Evolutionary conservation across 2,329 filamentous ascomycete genomes (phyloP).

Genomic region (Eurotiales sp.): DNA sequence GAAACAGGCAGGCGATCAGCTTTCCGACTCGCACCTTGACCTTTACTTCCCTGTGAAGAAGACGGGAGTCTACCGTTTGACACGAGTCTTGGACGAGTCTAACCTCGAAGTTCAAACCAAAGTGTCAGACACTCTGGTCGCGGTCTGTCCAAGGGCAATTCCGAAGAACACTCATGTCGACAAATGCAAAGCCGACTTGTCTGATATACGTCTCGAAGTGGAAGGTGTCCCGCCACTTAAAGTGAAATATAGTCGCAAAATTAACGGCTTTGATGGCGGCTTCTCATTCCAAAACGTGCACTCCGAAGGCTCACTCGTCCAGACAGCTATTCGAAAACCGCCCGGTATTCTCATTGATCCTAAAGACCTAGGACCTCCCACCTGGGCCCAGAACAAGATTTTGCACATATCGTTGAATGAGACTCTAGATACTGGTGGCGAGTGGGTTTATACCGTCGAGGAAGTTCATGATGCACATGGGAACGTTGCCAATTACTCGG

Average conservation of each 20-base stretch:
- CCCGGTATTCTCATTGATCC: constrained; percentile 56
- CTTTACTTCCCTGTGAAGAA: constrained; percentile 77
- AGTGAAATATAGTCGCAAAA: constrained; percentile 83
- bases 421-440: constrained; percentile 71
- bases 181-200: constrained; percentile 83
- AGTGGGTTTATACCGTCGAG: constrained; percentile 87
- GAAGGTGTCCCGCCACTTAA: constrained; percentile 86
- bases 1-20: constrained; percentile 63
- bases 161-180: constrained; percentile 63
- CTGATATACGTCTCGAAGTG: constrained; percentile 77
- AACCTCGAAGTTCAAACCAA: constrained; percentile 85
- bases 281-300: constrained; percentile 92
- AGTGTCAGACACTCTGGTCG: constrained; percentile 74
- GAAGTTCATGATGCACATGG: constrained; percentile 89
- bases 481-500: constrained; percentile 72
- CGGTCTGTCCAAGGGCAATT: constrained; percentile 75
- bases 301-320: constrained; percentile 78
- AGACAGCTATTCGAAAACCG: constrained; percentile 61
- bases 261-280: constrained; percentile 78
- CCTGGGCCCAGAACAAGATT: constrained; percentile 71
- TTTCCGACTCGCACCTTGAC: constrained; percentile 56
- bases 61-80: constrained; percentile 79
- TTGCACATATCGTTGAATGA: constrained; percentile 86
- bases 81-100: constrained; percentile 84
- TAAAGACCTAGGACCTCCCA: constrained; percentile 52